Evolutionary conservation across 2,329 filamentous ascomycete genomes (phyloP).

Genomic region (Colletotrichum liaoningense): DNA sequence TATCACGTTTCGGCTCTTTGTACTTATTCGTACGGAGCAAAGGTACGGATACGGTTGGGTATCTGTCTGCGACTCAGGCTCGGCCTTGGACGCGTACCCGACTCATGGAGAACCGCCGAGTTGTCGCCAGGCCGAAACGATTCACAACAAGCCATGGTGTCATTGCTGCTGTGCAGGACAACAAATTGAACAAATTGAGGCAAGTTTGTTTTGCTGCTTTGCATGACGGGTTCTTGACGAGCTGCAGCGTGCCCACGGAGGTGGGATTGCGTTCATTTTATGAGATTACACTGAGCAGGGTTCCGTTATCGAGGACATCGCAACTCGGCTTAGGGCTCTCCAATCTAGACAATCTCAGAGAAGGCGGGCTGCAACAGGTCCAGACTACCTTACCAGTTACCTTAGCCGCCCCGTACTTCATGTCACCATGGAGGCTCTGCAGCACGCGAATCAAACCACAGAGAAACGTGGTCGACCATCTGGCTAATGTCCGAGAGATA

Average conservation of each 20-base stretch:
- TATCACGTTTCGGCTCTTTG: not conserved
- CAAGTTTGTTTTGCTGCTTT: conserved; percentile 6
- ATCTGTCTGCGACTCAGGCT: not conserved
- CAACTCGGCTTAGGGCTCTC: not conserved
- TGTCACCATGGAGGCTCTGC: not conserved
- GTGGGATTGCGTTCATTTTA: conserved; percentile 32
- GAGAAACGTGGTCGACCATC: not conserved
- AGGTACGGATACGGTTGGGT: not conserved
- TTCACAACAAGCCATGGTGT: not conserved
- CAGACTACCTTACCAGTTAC: not conserved
- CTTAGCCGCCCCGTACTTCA: not conserved
- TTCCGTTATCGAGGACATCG: conserved; percentile 13
- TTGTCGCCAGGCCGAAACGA: conserved; percentile 7
- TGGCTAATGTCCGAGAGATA: not conserved
- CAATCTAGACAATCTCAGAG: not conserved
- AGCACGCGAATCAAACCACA: conserved; percentile 5
- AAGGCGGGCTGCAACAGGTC: not conserved
- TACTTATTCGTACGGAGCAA: not conserved
- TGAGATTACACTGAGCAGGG: conserved; percentile 29
- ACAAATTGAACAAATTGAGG: not conserved
- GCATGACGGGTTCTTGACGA: conserved; percentile 3
- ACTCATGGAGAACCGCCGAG: conserved; percentile 2
- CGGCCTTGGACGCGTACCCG: not conserved
- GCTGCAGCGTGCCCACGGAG: conserved; percentile 20
- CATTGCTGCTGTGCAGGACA: not conserved